Evolutionary conservation across 805 yeast genomes (phyloP), one percentile per base, ranked within the genome.

Genomic region (Myxozyma neotropica): DNA sequence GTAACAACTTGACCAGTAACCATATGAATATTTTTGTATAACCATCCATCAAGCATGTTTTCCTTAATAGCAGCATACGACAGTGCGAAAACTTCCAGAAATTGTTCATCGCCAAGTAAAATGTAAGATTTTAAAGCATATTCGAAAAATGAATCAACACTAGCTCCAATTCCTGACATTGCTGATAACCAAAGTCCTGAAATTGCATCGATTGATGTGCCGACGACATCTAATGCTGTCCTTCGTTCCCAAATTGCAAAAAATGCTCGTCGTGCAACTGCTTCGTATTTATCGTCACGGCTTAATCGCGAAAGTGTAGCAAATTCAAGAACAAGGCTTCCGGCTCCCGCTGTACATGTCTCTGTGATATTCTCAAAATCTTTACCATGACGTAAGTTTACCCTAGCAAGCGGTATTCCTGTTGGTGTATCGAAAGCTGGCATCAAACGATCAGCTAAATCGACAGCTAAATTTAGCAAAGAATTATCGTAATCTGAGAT

Each of bases 111-210:
- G 69, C 88, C 83, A 60, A 91, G 89, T 13, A 92, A 69, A 10
- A 92, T 80, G 1, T 91, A 77, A 21, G 85, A 84, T 70, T 92
- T 92, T 43, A 89, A 78, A 0, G 96, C 88, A 72, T 91, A 89
- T 69, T 92, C 98, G 70, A 86, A 92, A 69, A 89, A 89, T 0
- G 96, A 89, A 72, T 92, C 98, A 15, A 89, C 82, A 1, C 96
- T 87, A 0, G 97, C 97, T 1, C 98, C 97, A 8, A 88, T 79
- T 0, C 97, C 96, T 0, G 94, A 83, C 42, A 84, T 73, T 0
- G 79, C 71, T 57, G 86, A 86, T 42, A 77, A 73, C 83, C 89
- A 84, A 39, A 71, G 69, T 36, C 84, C 83, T 0, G 77, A 73
- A 0, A 77, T 68, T 0, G 92, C 86, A 61, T 86, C 85, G 3